phyloP scores from a whole-genome alignment of 2,329 filamentous ascomycete genomes.

The Fusarium torulosum region DNA sequence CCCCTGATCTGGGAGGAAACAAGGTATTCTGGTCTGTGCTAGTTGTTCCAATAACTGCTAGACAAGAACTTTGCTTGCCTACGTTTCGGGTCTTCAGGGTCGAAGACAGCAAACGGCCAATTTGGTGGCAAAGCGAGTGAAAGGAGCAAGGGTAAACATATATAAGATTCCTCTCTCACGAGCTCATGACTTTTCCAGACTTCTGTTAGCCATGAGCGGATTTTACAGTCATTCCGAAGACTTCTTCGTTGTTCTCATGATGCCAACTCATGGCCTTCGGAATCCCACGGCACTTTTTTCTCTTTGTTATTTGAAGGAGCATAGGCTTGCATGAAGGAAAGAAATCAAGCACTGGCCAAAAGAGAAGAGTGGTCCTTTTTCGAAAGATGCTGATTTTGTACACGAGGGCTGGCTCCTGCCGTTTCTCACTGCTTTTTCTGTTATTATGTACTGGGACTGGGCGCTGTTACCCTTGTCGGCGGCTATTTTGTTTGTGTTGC shows the following conservation, averaged over 20 bases:
- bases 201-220: constrained; percentile 40
- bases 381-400: constrained; percentile 24
- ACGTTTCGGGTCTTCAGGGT: constrained; percentile 1
- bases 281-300: constrained; percentile 22
- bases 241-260: constrained; percentile 41
- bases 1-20: constrained; percentile 10
- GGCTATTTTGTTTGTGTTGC: constrained; percentile 29
- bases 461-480: constrained; percentile 26
- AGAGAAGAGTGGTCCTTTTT: constrained; percentile 37
- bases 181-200: constrained; percentile 50
- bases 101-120: constrained; percentile 29
- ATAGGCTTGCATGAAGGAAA: constrained; percentile 40
- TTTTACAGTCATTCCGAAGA: constrained; percentile 40
- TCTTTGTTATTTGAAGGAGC: constrained; percentile 42
- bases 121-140: constrained; percentile 36
- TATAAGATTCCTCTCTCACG: constrained; percentile 54
- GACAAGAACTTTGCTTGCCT: constrained; percentile 14
- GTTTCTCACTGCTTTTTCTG: constrained; percentile 26
- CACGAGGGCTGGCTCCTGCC: constrained; percentile 42
- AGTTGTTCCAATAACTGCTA: constrained; percentile 4
- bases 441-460: constrained; percentile 28
- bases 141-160: constrained; percentile 45
- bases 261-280: constrained; percentile 15
- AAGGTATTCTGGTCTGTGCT: constrained; percentile 8
- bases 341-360: constrained; percentile 48